phyloP scores from a whole-genome alignment of 164 flowering plant genomes.

The grape (Vitis vinifera) region DNA sequence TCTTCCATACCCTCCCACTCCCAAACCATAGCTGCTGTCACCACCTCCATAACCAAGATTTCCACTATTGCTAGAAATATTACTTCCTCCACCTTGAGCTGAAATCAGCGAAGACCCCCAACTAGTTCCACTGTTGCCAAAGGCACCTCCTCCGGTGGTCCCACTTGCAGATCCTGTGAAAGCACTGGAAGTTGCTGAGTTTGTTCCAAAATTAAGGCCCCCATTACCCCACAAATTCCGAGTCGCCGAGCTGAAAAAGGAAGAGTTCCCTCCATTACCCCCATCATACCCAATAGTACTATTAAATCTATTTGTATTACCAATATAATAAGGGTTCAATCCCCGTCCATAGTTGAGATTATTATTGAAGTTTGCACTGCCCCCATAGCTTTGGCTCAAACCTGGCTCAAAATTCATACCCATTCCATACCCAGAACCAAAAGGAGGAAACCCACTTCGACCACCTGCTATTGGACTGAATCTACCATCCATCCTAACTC shows the following conservation, averaged over 20 bases:
- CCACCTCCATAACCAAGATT: conserved; percentile 58
- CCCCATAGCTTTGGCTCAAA: conserved; percentile 29
- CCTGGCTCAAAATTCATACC: conserved; percentile 46
- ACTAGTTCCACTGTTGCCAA: conserved; percentile 38
- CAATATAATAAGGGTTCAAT: conserved; percentile 41
- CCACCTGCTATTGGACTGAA: conserved; percentile 44
- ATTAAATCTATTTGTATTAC: conserved; percentile 44
- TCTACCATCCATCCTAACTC: conserved; percentile 48
- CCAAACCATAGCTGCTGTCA: conserved; percentile 51
- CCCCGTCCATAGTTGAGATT: conserved; percentile 45
- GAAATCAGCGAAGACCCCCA: conserved; percentile 62
- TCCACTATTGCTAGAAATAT: conserved; percentile 32
- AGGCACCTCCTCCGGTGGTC: conserved; percentile 41
- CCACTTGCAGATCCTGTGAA: conserved; percentile 59
- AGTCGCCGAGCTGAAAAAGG: conserved; percentile 56
- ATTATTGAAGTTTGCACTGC: conserved; percentile 31
- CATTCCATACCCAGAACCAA: conserved; percentile 48
- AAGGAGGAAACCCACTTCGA: conserved; percentile 45
- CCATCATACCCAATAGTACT: conserved; percentile 61
- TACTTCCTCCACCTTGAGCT: conserved; percentile 51
- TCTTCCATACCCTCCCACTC: conserved; percentile 57
- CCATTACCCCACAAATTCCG: conserved; percentile 79
- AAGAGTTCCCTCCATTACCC: conserved; percentile 58
- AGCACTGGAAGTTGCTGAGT: conserved; percentile 43
- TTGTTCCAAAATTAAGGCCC: conserved; percentile 53